A percentile compares a stretch with the other conserved stretches of the same genome.
These are phyloP conservation scores for Chenopodium formosanum DNA, from an alignment of 148 eudicot genomes.

Conservation along the genomic window DNA sequence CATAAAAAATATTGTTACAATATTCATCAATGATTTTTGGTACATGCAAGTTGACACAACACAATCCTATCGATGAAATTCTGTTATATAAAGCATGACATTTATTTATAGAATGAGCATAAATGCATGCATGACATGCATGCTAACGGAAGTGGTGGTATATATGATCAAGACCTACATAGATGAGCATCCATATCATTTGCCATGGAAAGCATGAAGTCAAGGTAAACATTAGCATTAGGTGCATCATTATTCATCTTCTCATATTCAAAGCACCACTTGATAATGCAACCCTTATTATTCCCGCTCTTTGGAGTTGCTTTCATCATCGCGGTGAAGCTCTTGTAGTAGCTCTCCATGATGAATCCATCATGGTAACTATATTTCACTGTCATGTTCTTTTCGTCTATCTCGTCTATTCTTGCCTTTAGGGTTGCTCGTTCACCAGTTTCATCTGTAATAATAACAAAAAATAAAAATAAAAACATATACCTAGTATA, in stretches of 20 bases:
- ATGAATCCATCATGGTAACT: conserved; percentile 20
- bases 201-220: conserved; percentile 8
- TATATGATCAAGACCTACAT: neutral
- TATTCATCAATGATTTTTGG: too few relatives aligned
- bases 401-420: conserved; percentile 14
- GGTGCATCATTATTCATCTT: conserved; percentile 28
- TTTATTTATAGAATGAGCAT: too few relatives aligned
- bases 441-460: conserved; percentile 9
- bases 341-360: conserved; percentile 16
- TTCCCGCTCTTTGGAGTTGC: conserved; percentile 21
- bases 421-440: conserved; percentile 1
- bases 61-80: too few relatives aligned
- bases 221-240: conserved; percentile 23
- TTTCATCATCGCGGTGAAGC: conserved; percentile 19
- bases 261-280: conserved; percentile 34
- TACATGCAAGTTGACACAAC: too few relatives aligned
- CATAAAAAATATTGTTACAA: too few relatives aligned
- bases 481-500: too few relatives aligned
- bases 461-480: too few relatives aligned
- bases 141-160: too few relatives aligned
- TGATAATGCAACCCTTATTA: conserved; percentile 16
- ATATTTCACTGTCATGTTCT: neutral
- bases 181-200: conserved; percentile 14
- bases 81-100: too few relatives aligned
- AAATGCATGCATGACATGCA: too few relatives aligned